Conservation (phyloP, 306 rosid species). For the Cucumis sativus region DNA sequence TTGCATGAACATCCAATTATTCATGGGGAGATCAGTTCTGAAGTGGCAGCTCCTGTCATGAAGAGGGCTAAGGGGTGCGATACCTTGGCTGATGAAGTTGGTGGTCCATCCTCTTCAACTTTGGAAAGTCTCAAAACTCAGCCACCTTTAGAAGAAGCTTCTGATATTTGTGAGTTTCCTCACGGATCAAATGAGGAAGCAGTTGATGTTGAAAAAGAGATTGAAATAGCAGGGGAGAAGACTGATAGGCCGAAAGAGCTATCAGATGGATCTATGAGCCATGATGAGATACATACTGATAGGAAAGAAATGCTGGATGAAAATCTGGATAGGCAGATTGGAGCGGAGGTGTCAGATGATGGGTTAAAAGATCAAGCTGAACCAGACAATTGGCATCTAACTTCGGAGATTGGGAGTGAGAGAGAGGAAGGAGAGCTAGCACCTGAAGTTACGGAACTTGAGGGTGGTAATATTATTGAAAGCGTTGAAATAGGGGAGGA, state of each 20-base stretch:
- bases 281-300: slow-evolving; percentile 42
- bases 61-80: slow-evolving; percentile 71
- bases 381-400: slow-evolving; percentile 39
- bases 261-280: slow-evolving; percentile 23
- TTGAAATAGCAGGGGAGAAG: slow-evolving; percentile 32
- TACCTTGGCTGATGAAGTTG: slow-evolving; percentile 31
- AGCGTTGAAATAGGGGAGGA: slow-evolving; percentile 46
- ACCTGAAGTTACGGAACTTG: slow-evolving; percentile 52
- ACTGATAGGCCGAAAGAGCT: slow-evolving; percentile 48
- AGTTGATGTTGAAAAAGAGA: slow-evolving; percentile 44
- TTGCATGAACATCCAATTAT: slow-evolving; percentile 42
- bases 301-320: slow-evolving; percentile 34
- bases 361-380: slow-evolving; percentile 44
- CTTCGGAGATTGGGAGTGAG: slow-evolving; percentile 33
- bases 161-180: slow-evolving; percentile 41
- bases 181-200: slow-evolving; percentile 53
- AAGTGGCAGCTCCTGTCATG: slow-evolving; percentile 30
- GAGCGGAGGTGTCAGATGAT: slow-evolving; percentile 41
- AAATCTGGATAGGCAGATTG: slow-evolving; percentile 39
- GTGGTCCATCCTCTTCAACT: slow-evolving; percentile 33
- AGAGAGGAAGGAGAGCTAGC: slow-evolving; percentile 84
- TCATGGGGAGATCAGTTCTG: slow-evolving; percentile 40
- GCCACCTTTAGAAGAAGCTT: slow-evolving; percentile 39
- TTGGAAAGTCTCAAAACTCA: slow-evolving; percentile 34
- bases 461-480: slow-evolving; percentile 38